Base-by-base conservation (phyloP, 2,329 filamentous ascomycete species). In the Leptographium wingfieldii region DNA sequence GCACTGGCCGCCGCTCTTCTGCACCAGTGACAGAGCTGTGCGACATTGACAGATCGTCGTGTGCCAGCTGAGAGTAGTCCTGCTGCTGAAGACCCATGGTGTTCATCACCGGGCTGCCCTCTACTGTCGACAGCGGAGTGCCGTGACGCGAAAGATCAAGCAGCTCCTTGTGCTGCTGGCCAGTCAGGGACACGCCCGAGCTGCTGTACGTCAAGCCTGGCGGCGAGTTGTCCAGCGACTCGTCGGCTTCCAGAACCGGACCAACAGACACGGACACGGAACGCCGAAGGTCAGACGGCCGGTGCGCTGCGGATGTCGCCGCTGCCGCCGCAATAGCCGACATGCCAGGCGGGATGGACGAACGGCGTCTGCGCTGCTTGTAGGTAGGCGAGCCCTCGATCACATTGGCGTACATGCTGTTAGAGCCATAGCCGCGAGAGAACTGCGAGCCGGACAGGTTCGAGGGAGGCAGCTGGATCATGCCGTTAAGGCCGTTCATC, bases 301-400 rank as follows among this genome's bases (percentile, higher is more conserved):
- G 82, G 74, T 95, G 77, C 19, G 77, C 79, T 60, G 79, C 77
- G 31, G 73, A 71, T 7, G 56, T 52, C 4, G 62, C 61, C 40
- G 76, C 75, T 40, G 77, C 82, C 56, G 83, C 83, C 64, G 86
- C 83, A 62, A 87, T 85, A 53, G 81, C 82, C 61, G 81, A 80
- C 71, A 91, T 83, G 66, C 87, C 84, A 14, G 89, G 87, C 29
- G 92, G 91, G 64, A 97, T 90, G 51, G 92, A 97, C 43, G 94
- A 96, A 64, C 94, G 88, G 66, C 94, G 85, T 72, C 94, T 84
- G 68, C 94, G 85, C 78, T 97, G 94, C 82, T 99, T 99, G 78
- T 99, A 99, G 46, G 94, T 97, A 14, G 94, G 94, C 33, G 94
- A 99, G 56, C 94, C 94, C 76, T 99, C 94, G 70, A 97, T 94